These are phyloP conservation scores for Candida silvatica DNA, from an alignment of 805 yeast species.

Conservation along the genomic window DNA sequence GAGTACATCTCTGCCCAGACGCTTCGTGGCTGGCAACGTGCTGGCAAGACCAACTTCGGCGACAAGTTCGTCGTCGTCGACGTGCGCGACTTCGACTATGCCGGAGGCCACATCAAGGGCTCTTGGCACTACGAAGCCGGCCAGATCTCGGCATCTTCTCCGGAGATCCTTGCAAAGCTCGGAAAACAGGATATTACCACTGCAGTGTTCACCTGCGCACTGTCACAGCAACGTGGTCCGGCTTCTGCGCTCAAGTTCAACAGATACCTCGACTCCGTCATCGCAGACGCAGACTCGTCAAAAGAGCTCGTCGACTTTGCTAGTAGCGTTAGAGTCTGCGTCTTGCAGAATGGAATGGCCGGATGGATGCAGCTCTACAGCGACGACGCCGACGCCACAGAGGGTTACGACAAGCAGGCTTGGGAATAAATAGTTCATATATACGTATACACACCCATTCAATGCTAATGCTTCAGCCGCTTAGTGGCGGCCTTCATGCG, in stretches of 20 bases:
- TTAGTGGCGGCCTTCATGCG: constrained; percentile 50
- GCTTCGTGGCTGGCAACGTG: constrained; percentile 37
- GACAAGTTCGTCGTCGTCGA: constrained; percentile 56
- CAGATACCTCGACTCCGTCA: constrained; percentile 31
- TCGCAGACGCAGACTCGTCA: constrained; percentile 13
- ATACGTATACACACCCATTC: too few relatives aligned
- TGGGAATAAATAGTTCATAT: constrained; percentile 23
- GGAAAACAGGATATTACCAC: constrained; percentile 29
- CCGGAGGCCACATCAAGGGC: constrained; percentile 65
- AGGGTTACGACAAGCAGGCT: constrained; percentile 38
- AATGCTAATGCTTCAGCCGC: not conserved
- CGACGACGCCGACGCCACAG: constrained; percentile 54
- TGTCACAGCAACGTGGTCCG: constrained; percentile 91
- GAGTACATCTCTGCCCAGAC: constrained; percentile 38
- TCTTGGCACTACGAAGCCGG: constrained; percentile 50
- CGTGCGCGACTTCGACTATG: constrained; percentile 75
- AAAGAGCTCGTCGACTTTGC: constrained; percentile 24
- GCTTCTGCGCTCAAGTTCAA: constrained; percentile 62
- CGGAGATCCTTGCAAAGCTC: constrained; percentile 29
- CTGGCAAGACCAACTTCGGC: constrained; percentile 28
- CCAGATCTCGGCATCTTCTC: constrained; percentile 30
- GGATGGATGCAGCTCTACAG: constrained; percentile 79
- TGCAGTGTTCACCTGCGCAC: constrained; percentile 84
- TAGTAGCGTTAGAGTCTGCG: constrained; percentile 40
- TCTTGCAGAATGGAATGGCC: constrained; percentile 78